Conservation (phyloP, 176 grass and related monocot genomes). For the Musa schizocarpa region DNA sequence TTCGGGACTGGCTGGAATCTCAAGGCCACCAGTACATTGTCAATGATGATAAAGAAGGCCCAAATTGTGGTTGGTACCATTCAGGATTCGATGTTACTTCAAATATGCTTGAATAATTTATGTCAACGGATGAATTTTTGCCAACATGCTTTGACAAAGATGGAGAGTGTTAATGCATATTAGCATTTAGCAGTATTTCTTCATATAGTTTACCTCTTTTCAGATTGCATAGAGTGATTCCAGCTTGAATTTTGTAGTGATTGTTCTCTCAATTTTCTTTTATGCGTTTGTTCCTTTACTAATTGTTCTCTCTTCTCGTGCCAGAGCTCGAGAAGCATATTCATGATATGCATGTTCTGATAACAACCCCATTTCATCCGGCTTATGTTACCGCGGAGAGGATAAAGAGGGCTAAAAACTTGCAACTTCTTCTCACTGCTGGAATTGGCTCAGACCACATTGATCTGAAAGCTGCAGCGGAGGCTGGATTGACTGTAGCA, state of each 20-base stretch:
- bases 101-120: too few relatives aligned
- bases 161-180: too few relatives aligned
- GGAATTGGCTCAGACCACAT: slow-evolving; percentile 91
- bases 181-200: too few relatives aligned
- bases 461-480: slow-evolving; percentile 65
- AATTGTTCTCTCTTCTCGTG: slow-evolving; percentile 5
- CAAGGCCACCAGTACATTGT: slow-evolving; percentile 85
- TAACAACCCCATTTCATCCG: slow-evolving; percentile 93
- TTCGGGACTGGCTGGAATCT: slow-evolving; percentile 74
- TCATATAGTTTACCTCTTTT: too few relatives aligned
- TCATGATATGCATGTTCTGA: slow-evolving; percentile 75
- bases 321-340: slow-evolving; percentile 91
- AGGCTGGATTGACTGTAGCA: slow-evolving; percentile 72
- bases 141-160: too few relatives aligned
- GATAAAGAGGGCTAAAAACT: slow-evolving; percentile 84
- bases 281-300: neutral
- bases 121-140: too few relatives aligned
- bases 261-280: neutral
- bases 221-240: too few relatives aligned
- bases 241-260: too few relatives aligned
- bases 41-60: slow-evolving; percentile 91
- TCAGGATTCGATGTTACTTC: neutral
- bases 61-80: slow-evolving; percentile 53
- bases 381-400: slow-evolving; percentile 83
- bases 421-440: slow-evolving; percentile 80